phyloP scores from a whole-genome alignment of 768 basidiomycete species.

The Nidula microcarpa region DNA sequence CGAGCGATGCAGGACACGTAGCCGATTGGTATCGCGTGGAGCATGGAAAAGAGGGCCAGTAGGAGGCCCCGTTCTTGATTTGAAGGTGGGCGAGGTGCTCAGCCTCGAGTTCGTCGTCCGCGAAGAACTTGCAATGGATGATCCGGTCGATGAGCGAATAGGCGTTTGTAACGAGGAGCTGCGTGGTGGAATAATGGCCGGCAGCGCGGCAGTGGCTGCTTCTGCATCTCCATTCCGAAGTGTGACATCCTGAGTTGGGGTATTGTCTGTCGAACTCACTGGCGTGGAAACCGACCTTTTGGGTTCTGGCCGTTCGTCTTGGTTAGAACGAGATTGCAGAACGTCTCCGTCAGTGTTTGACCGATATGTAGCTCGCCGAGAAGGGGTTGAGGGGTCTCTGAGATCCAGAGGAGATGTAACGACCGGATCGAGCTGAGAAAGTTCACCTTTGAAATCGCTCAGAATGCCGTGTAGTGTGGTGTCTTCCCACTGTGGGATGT shows the following conservation, averaged over 20 bases:
- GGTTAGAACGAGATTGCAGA: slow-evolving; percentile 16
- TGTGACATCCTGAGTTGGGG: too few relatives aligned
- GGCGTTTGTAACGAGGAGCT: slow-evolving; percentile 44
- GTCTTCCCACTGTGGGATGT: slow-evolving; percentile 24
- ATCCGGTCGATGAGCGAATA: slow-evolving; percentile 7
- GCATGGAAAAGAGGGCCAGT: slow-evolving; percentile 18
- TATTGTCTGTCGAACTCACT: neutral
- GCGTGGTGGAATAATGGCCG: slow-evolving; percentile 46
- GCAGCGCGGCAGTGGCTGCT: slow-evolving; percentile 5
- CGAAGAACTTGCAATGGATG: slow-evolving; percentile 21
- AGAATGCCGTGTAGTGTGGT: slow-evolving; percentile 59
- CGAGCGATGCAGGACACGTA: slow-evolving; percentile 67
- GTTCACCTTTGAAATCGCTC: slow-evolving; percentile 69
- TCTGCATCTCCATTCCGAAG: neutral
- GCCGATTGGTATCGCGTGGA: slow-evolving; percentile 30
- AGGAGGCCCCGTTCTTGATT: slow-evolving; percentile 36
- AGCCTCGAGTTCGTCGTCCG: slow-evolving; percentile 30
- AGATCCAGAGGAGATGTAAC: slow-evolving; percentile 54
- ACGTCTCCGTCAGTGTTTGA: slow-evolving; percentile 27
- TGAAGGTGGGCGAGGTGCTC: slow-evolving; percentile 38
- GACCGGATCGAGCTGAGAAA: slow-evolving; percentile 62
- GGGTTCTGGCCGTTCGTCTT: slow-evolving; percentile 8
- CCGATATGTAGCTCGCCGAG: slow-evolving; percentile 37
- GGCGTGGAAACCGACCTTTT: slow-evolving; percentile 5
- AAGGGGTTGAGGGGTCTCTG: slow-evolving; percentile 59